Evolutionary conservation across 2,329 filamentous ascomycete genomes (phyloP).

Genomic region (Orbilia quercus): DNA sequence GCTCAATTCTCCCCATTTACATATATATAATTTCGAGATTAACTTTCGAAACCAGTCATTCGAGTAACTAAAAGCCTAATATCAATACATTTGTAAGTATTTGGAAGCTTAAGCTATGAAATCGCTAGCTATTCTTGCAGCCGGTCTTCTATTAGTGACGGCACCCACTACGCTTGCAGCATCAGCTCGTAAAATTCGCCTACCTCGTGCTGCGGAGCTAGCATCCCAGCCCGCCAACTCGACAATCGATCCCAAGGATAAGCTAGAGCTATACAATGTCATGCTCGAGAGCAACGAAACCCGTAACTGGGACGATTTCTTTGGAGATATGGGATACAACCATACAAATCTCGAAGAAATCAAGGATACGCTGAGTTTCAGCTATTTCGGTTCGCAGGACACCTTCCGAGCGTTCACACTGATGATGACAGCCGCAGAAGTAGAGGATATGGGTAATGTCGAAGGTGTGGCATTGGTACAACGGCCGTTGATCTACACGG

Average conservation of each 20-base stretch:
- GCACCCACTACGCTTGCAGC: neutral
- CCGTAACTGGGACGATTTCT: conserved; percentile 53
- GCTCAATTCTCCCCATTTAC: neutral
- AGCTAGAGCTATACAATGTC: conserved; percentile 52
- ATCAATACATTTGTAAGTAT: too few relatives aligned
- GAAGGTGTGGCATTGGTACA: conserved; percentile 15
- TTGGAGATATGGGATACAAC: conserved; percentile 57
- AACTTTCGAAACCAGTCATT: too few relatives aligned
- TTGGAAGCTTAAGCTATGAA: too few relatives aligned
- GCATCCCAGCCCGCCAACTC: neutral
- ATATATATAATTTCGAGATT: too few relatives aligned
- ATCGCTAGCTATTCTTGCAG: neutral
- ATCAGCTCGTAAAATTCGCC: neutral
- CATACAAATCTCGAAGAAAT: conserved; percentile 62
- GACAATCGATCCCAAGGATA: neutral
- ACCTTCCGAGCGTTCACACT: conserved; percentile 57
- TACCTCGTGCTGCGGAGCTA: neutral
- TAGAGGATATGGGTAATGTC: conserved; percentile 1
- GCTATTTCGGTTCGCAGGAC: conserved; percentile 40
- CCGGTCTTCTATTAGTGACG: neutral
- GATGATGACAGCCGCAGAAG: conserved; percentile 21
- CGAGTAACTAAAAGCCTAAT: too few relatives aligned
- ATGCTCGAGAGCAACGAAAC: conserved; percentile 57
- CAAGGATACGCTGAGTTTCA: conserved; percentile 59
- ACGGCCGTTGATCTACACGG: conserved; percentile 13